Evolutionary conservation across 2,329 filamentous ascomycete genomes (phyloP).

Genomic region (Cryphonectria naterciae): DNA sequence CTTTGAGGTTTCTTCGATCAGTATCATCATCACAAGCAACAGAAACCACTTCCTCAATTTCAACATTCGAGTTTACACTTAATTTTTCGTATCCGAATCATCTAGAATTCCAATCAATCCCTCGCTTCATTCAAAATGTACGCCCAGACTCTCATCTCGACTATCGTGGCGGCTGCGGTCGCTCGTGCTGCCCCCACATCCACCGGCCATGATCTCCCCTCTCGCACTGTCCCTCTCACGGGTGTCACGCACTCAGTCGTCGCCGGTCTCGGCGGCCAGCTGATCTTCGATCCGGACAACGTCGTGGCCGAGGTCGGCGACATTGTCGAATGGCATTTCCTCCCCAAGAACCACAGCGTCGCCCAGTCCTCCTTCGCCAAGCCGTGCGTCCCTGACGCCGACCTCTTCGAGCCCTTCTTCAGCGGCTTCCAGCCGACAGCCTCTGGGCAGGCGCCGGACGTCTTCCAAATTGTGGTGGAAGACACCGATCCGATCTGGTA

Average conservation of each 20-base stretch:
- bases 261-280: constrained; percentile 46
- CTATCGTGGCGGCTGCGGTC: constrained; percentile 36
- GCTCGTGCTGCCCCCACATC: constrained; percentile 39
- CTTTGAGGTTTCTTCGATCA: neutral
- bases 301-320: constrained; percentile 57
- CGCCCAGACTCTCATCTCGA: constrained; percentile 36
- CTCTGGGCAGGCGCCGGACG: constrained; percentile 42
- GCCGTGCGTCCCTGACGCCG: constrained; percentile 47
- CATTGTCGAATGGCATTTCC: constrained; percentile 59
- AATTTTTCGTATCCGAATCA: neutral
- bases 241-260: constrained; percentile 51
- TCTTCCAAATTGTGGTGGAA: constrained; percentile 51
- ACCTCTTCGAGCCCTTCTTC: constrained; percentile 43
- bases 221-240: constrained; percentile 42
- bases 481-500: constrained; percentile 48
- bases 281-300: constrained; percentile 55
- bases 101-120: neutral
- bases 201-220: constrained; percentile 35
- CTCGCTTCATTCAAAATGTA: constrained; percentile 38
- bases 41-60: neutral
- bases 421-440: constrained; percentile 49
- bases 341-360: constrained; percentile 55
- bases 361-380: constrained; percentile 45
- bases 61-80: neutral
- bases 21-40: neutral